Evolutionary conservation across 495 filamentous ascomycete genomes (phyloP).

Genomic region (Penicillium angulare): DNA sequence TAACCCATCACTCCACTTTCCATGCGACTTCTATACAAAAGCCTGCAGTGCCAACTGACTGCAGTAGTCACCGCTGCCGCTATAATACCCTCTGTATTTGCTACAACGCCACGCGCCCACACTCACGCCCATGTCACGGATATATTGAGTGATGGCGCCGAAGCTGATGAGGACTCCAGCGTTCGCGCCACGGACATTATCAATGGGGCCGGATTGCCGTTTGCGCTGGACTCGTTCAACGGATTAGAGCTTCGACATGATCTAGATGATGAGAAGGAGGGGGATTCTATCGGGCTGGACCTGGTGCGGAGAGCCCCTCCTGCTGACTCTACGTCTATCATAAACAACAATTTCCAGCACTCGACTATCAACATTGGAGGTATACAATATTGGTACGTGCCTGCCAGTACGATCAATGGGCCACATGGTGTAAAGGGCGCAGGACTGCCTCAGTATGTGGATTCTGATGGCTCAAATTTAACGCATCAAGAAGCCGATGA

Average conservation of each 20-base stretch:
- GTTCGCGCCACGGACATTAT: constrained; percentile 34
- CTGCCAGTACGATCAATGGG: constrained; percentile 40
- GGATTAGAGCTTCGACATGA: constrained; percentile 30
- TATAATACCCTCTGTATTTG: constrained; percentile 45
- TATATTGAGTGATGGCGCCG: constrained; percentile 31
- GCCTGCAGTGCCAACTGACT: constrained; percentile 66
- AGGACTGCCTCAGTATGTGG: constrained; percentile 41
- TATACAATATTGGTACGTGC: constrained; percentile 57
- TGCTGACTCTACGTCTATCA: constrained; percentile 45
- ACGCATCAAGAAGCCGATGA: constrained; percentile 14
- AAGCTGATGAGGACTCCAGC: constrained; percentile 44
- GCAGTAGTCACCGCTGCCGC: constrained; percentile 59
- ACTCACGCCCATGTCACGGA: too few species aligned
- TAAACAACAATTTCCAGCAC: constrained; percentile 59
- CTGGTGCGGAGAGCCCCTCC: constrained; percentile 58
- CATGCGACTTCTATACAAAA: constrained; percentile 62
- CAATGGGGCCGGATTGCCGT: constrained; percentile 22
- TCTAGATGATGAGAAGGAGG: constrained; percentile 23
- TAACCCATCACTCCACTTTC: constrained; percentile 14
- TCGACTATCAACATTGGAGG: constrained; percentile 57
- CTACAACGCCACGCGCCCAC: too few species aligned
- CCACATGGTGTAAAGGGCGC: constrained; percentile 21
- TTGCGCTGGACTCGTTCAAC: constrained; percentile 34
- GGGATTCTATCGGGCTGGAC: constrained; percentile 51
- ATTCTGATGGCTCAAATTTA: constrained; percentile 2